These are phyloP conservation scores for Solanum hybrid DNA, from an alignment of 305 asterid genomes.

Conservation along the genomic window DNA sequence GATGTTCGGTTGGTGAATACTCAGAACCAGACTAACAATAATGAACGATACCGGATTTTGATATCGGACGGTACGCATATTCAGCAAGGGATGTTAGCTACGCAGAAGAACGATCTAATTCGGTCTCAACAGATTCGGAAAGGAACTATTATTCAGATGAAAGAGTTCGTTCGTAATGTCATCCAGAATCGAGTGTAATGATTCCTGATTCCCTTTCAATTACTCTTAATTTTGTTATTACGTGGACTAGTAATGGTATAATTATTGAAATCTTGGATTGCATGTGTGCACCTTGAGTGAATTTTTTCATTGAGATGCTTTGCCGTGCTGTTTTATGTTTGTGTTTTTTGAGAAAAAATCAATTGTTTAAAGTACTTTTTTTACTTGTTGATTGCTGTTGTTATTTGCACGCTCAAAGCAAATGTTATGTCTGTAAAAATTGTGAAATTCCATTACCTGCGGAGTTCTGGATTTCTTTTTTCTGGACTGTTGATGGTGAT, in stretches of 20 bases:
- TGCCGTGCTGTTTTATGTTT: neutral
- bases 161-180: slow-evolving; percentile 49
- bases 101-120: slow-evolving; percentile 59
- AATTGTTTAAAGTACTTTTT: neutral
- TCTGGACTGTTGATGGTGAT: neutral
- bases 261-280: neutral
- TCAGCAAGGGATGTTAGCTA: slow-evolving; percentile 84
- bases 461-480: neutral
- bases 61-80: slow-evolving; percentile 55
- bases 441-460: neutral
- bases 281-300: neutral
- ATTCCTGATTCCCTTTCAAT: neutral
- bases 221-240: neutral
- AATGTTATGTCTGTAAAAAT: neutral
- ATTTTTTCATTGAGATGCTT: neutral
- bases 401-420: neutral
- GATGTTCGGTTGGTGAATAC: slow-evolving; percentile 48
- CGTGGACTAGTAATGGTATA: neutral
- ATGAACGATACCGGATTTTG: slow-evolving; percentile 52
- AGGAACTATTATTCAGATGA: slow-evolving; percentile 58
- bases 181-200: slow-evolving; percentile 60
- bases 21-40: slow-evolving; percentile 25
- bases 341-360: neutral
- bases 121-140: slow-evolving; percentile 41
- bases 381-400: neutral